Evolutionary conservation across 345 rosid species (phyloP), one percentile per base, ranked within the genome.

Genomic region (Dimocarpus longan): DNA sequence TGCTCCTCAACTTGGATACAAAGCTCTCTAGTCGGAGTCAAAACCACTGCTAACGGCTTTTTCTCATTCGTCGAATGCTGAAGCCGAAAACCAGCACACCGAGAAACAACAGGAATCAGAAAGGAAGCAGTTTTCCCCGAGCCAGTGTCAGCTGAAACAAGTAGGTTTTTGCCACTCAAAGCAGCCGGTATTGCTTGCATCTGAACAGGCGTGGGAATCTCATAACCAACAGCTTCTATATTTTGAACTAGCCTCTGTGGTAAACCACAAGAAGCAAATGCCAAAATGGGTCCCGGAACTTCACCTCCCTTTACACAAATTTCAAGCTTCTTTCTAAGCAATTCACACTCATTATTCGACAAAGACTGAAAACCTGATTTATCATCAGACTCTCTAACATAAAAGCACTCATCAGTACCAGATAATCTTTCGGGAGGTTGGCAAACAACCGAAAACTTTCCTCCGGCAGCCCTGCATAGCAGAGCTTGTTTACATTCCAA

Each of bases 21-120:
- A 19, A 95, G 95, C 85, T 95, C 98, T 83, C 99, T 91, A 26
- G 96, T 93, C 70, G 99, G 99, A 71, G 93, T 85, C 72, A 95
- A 76, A 81, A 93, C 91, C 85, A 95, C 69, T 57, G 92, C 95
- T 68, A 89, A 77, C 19, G 95, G 95, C 76, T 69, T 89, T 81
- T 86, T 90, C 28, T 44, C 60, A 5, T 79, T 73, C 10, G 85
- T 64, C 32, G 76, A 76, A 75, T 80, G 76, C 74, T 81, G 76
- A 70, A 62, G 80, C 65, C 86, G 87, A 68, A 81, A 81, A 56
- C 68, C 84, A 76, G 89, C 84, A 75, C 97, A 95, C 24, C 75
- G 80, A 66, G 92, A 87, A 80, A 95, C 80, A 74, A 95, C 65
- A 54, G 98, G 98, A 79, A 95, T 78, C 73, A 95, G 83, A 89